Percentiles rank a stretch among this genome's conserved stretches.
Conservation (phyloP, 1,284 basidiomycete genomes). For the Vanrija sp. region DNA sequence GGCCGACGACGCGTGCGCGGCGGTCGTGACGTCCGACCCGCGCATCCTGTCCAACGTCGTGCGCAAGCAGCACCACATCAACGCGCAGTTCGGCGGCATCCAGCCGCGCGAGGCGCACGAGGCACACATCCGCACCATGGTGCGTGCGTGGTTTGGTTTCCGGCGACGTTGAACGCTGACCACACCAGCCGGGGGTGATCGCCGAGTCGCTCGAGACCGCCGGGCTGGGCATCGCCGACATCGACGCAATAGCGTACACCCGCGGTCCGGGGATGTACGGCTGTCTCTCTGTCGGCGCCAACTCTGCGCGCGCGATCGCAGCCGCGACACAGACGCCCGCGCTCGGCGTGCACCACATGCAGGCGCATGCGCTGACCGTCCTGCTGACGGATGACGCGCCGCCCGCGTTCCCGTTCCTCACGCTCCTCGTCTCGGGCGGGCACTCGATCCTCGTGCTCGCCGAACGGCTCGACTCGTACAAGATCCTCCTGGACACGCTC, state of each 20-base stretch:
- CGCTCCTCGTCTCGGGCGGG: conserved; percentile 81
- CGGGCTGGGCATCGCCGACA: conserved; percentile 56
- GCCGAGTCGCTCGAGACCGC: conserved; percentile 64
- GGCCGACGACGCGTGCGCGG: conserved; percentile 85
- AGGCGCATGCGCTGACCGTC: conserved; percentile 88
- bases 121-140: conserved; percentile 66
- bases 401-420: conserved; percentile 79
- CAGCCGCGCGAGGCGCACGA: conserved; percentile 72
- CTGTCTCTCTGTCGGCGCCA: conserved; percentile 70
- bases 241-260: conserved; percentile 87
- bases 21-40: conserved; percentile 66
- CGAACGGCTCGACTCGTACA: conserved; percentile 58
- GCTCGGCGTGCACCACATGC: conserved; percentile 93
- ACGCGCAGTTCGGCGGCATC: conserved; percentile 67
- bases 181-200: conserved; percentile 67
- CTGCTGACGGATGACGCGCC: conserved; percentile 60
- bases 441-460: conserved; percentile 84
- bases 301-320: conserved; percentile 75
- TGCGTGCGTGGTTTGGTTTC: too few species aligned
- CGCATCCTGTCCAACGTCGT: conserved; percentile 76
- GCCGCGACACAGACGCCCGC: conserved; percentile 71
- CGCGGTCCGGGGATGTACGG: conserved; percentile 82
- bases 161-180: too few species aligned
- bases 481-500: conserved; percentile 67
- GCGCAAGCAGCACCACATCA: conserved; percentile 63